phyloP scores from a whole-genome alignment of 148 eudicot genomes.

The Arbutus unedo region DNA sequence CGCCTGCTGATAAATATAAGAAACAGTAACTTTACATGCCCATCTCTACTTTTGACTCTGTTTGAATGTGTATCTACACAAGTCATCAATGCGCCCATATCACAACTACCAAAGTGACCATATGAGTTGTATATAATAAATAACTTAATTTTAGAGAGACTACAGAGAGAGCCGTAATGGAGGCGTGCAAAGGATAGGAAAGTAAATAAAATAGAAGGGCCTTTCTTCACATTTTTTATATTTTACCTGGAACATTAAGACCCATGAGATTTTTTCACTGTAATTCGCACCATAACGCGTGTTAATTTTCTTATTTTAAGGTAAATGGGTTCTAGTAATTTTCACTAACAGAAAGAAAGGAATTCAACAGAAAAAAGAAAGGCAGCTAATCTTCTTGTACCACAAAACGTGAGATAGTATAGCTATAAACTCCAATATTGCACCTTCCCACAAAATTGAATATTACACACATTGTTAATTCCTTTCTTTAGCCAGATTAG shows the following conservation, averaged over 20 bases:
- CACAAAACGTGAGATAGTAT: background rate
- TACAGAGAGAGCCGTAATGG: background rate
- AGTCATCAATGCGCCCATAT: background rate
- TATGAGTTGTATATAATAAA: background rate
- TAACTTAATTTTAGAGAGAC: background rate
- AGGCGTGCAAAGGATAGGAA: background rate
- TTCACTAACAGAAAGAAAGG: background rate
- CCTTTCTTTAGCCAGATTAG: constrained; percentile 8
- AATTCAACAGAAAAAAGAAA: background rate
- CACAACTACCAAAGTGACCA: background rate
- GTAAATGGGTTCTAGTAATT: background rate
- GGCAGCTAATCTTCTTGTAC: background rate
- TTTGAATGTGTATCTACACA: background rate
- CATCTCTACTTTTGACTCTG: background rate
- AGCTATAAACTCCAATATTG: background rate
- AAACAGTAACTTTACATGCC: background rate
- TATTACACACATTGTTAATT: background rate
- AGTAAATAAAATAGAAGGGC: background rate
- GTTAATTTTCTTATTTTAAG: background rate
- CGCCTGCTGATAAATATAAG: background rate
- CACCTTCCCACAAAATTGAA: background rate
- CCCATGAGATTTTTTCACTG: background rate
- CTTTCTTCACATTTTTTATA: background rate
- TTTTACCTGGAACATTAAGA: background rate
- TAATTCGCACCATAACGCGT: background rate